These are phyloP conservation scores for Pholiota microspora DNA, from an alignment of 768 basidiomycete genomes.

Conservation along the genomic window DNA sequence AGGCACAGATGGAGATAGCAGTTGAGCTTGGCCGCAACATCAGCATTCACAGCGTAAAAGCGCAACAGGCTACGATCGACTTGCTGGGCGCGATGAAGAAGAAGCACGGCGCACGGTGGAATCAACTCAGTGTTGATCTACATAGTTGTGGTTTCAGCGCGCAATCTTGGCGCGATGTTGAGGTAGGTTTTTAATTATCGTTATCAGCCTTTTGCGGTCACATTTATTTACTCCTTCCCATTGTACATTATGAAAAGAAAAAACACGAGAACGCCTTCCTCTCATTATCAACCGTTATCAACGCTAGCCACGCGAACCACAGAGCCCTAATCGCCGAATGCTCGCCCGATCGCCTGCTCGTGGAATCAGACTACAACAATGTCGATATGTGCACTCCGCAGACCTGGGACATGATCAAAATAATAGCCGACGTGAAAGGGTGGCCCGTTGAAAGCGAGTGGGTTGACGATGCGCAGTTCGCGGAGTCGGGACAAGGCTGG, in stretches of 20 bases:
- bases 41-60: constrained; percentile 86
- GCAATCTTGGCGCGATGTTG: constrained; percentile 70
- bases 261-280: constrained; percentile 77
- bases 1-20: constrained; percentile 85
- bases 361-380: constrained; percentile 83
- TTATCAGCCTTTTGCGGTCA: not conserved
- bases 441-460: constrained; percentile 74
- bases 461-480: constrained; percentile 33
- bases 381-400: constrained; percentile 53
- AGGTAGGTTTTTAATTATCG: constrained; percentile 44
- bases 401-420: constrained; percentile 77
- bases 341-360: constrained; percentile 66
- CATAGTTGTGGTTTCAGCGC: constrained; percentile 88
- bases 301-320: constrained; percentile 66
- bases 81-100: constrained; percentile 58
- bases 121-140: constrained; percentile 75
- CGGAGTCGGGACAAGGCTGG: constrained; percentile 39
- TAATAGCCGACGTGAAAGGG: constrained; percentile 71
- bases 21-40: constrained; percentile 74
- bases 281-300: constrained; percentile 86
- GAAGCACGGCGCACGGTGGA: constrained; percentile 56
- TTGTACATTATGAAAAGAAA: constrained; percentile 40
- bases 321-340: constrained; percentile 63
- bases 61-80: constrained; percentile 64
- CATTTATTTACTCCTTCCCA: not conserved